Evolutionary conservation across 139 green algal species (phyloP), one percentile per base, ranked within the genome.

Genomic region (Monoraphidium neglectum): DNA sequence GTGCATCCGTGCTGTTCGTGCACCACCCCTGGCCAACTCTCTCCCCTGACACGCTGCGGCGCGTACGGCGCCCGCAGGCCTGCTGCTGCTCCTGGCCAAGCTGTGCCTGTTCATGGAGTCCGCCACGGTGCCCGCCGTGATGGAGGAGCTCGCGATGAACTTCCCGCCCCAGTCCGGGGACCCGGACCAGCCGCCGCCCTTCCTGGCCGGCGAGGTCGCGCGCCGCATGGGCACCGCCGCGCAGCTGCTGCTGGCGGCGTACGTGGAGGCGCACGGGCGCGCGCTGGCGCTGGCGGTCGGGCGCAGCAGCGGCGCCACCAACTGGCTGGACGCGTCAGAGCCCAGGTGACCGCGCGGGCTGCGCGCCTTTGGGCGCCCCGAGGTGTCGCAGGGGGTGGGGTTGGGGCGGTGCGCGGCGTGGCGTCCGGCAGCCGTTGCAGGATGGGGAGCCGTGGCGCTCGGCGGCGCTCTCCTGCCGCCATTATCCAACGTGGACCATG

Each of bases 71-170:
- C 83, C 59, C 30, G 33, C 88, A 74, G 83, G 83, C 23, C 69
- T 94, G 59, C 53, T 94, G 54, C 84, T 96, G 40, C 79, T 96
- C 59, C 84, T 94, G 38, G 89, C 88, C 64, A 82, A 85, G 74
- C 77, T 94, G 71, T 90, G 85, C 70, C 54, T 49, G 33, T 86
- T 86, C 77, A 79, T 94, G 83, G 89, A 95, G 84, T 72, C 62
- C 66, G 82, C 60, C 12, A 78, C 82, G 15, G 85, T 95, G 59
- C 76, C 86, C 18, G 72, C 75, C 40, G 87, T 89, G 8, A 87
- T 93, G 79, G 87, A 93, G 82, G 74, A 79, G 46, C 62, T 95
- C 53, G 89, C 89, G 26, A 59, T 56, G 23, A 49, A 56, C 26
- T 51, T 63, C 24, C 35, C 16, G 6, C 23, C 30, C 18, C 24